Evolutionary conservation across 371 early-diverging fungal species (phyloP), one percentile per base, ranked within the genome.

Genomic region (Syncephalastrum monosporum): DNA sequence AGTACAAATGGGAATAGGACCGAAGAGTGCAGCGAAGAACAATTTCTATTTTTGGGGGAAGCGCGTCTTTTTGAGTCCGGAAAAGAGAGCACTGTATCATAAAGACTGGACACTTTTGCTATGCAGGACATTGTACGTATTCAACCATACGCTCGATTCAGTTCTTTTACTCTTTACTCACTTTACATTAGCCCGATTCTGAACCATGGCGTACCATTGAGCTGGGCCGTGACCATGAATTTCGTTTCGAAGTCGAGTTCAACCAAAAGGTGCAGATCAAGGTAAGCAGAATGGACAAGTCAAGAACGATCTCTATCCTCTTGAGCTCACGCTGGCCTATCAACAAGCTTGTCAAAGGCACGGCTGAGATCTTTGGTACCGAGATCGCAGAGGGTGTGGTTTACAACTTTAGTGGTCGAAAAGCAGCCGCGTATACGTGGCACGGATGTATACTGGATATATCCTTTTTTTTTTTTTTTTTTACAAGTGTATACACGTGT

Each of bases 361-460:
- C 81, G 3, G 96, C 93, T 3, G 97, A 97, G 66, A 83, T 95
- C 15, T 93, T 91, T 79, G 98, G 97, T 7, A 85, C 92, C 3
- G 97, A 97, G 62, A 75, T 96, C 4, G 94, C 89, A 1, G 63
- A 77, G n/a, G 90, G 86, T 29, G 74, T 82, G 23, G 75, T 68
- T 25, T 95, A 95, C 71, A 63, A 77, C 7, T 92, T 98, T 65
- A 76, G 79, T 43, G 93, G 94, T 21, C 71, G 83, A 50, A 96
- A 96, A 72, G 76, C 90, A 15, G 96, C 96, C n/a, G 82, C 96
- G 0, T 97, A 91, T 69, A 92, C 93, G 3, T 98, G 93, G 93
- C 88, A 92, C 56, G 98, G 97, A 15, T 95, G 96, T 75, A 79
- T 74, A 23, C 62, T 96, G 4, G 77, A 79, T 60, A 78, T 84